Percentiles rank a stretch among this genome's conserved stretches.
phyloP scores from a whole-genome alignment of 768 basidiomycete genomes.

The Naganishia vishniacii region DNA sequence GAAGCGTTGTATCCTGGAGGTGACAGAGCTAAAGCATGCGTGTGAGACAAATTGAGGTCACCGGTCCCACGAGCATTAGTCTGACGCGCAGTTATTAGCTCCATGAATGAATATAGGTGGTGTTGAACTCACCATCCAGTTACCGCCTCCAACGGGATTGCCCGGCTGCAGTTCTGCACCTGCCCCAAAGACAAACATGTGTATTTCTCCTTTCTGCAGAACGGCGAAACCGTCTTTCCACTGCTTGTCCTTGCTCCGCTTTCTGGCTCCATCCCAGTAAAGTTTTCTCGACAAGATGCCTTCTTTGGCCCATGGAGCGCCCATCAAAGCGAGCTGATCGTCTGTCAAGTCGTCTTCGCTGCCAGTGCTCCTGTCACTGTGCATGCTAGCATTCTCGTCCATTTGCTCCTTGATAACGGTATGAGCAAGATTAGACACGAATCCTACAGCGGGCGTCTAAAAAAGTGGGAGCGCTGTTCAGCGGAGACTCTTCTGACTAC shows the following conservation, averaged over 20 bases:
- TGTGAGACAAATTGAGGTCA: slow-evolving; percentile 76
- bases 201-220: slow-evolving; percentile 86
- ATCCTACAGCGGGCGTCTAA: slow-evolving; percentile 73
- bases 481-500: too few species aligned
- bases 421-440: slow-evolving; percentile 90
- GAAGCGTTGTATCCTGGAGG: slow-evolving; percentile 85
- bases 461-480: slow-evolving; percentile 59
- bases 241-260: slow-evolving; percentile 75
- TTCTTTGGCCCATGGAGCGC: slow-evolving; percentile 98
- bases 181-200: slow-evolving; percentile 83
- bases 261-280: slow-evolving; percentile 80
- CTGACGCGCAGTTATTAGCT: slow-evolving; percentile 50
- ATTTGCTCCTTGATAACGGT: slow-evolving; percentile 96
- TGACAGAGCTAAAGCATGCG: slow-evolving; percentile 77
- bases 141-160: slow-evolving; percentile 83
- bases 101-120: not conserved
- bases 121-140: slow-evolving; percentile 80
- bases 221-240: slow-evolving; percentile 97
- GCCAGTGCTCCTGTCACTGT: slow-evolving; percentile 57
- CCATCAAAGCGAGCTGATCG: slow-evolving; percentile 88
- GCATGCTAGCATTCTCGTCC: slow-evolving; percentile 66
- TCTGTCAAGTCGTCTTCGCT: slow-evolving; percentile 68
- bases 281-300: slow-evolving; percentile 92
- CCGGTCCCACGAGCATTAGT: slow-evolving; percentile 81
- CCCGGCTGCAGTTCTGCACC: slow-evolving; percentile 42